These are phyloP conservation scores for Salicornia ramosissima DNA, from an alignment of 148 eudicot species.

Conservation along the genomic window DNA sequence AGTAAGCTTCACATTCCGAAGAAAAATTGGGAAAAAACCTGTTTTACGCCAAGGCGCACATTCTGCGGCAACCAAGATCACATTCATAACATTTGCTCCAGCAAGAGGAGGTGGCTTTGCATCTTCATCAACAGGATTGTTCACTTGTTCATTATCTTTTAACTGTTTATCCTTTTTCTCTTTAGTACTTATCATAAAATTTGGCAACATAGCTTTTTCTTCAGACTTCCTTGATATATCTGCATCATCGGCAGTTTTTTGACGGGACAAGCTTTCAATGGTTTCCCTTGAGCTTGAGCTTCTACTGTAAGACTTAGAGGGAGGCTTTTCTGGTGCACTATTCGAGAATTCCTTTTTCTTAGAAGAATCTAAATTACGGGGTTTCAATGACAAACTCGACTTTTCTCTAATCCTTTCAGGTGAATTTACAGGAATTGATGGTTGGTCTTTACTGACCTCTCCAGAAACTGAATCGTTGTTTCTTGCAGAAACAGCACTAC, in stretches of 20 bases:
- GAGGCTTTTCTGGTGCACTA: conserved; percentile 18
- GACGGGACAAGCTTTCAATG: conserved; percentile 16
- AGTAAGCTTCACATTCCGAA: not conserved
- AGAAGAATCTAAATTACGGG: conserved; percentile 22
- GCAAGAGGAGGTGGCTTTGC: conserved; percentile 80
- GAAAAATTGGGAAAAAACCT: conserved; percentile 34
- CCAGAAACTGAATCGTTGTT: conserved; percentile 21
- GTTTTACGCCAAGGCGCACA: conserved; percentile 91
- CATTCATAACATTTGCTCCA: conserved; percentile 87
- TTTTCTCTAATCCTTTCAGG: conserved; percentile 30
- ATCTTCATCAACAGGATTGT: conserved; percentile 41
- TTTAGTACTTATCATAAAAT: conserved; percentile 28
- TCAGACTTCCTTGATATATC: conserved; percentile 20
- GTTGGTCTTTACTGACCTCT: conserved; percentile 23
- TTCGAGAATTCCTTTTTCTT: conserved; percentile 20
- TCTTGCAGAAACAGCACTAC: conserved; percentile 23
- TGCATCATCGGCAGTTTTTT: conserved; percentile 10
- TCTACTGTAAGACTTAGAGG: conserved; percentile 30
- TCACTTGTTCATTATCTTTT: conserved; percentile 28
- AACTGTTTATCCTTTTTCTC: conserved; percentile 30
- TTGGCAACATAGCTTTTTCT: conserved; percentile 24
- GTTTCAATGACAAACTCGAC: conserved; percentile 22
- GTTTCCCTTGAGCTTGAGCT: conserved; percentile 20
- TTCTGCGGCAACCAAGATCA: conserved; percentile 89
- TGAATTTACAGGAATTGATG: conserved; percentile 15